Base-by-base conservation (phyloP, 805 yeast species). In the Cyberlindnera mycetangii region DNA sequence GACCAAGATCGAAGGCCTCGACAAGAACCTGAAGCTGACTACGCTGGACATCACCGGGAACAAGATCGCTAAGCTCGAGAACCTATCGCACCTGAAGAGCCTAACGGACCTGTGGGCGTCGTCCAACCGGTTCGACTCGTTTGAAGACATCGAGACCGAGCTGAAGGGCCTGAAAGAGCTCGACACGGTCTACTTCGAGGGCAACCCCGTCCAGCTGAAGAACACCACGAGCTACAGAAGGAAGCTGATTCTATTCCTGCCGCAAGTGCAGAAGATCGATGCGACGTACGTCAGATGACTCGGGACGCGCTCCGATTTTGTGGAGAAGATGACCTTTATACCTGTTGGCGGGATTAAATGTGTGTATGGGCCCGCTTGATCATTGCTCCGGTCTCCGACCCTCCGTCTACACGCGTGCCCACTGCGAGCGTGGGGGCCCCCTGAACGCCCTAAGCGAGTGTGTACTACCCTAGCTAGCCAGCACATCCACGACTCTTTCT, bases 81-180 rank as follows among this genome's bases (percentile, higher is more conserved):
- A 84, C 51, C 53, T 93, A 42, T 65, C 70, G 1, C 93, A 85
- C 54, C 72, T 93, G 46, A 62, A 53, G 1, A 58, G 82, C n/a
- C 71, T 93, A 46, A 89, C 96, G 8, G 99, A 93, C 64, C 70
- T 93, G 42, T 93, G 99, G 99, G 89, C 95, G 20, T 85, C 96
- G 0, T 78, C 79, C 57, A 93, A 92, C 64, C 64, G 76, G 55
- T 63, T 93, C 18, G 75, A 78, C 27, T 70, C 78, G 32, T 90
- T 86, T 64, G 79, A 81, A 27, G 83, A 88, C 41, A 67, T 93
- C 37, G 81, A 79, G 41, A 62, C 74, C 17, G 82, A 88, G 59
- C 72, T 93, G 48, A 79, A 81, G 12, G 68, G 69, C 32, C 68
- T 88, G 41, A 76, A 79, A 2, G 69, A 75, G 6, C 69, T 93